Percentiles rank a stretch among this genome's conserved stretches.
These are phyloP conservation scores for Mycena capillaripes DNA, from an alignment of 768 basidiomycete species.

Conservation along the genomic window DNA sequence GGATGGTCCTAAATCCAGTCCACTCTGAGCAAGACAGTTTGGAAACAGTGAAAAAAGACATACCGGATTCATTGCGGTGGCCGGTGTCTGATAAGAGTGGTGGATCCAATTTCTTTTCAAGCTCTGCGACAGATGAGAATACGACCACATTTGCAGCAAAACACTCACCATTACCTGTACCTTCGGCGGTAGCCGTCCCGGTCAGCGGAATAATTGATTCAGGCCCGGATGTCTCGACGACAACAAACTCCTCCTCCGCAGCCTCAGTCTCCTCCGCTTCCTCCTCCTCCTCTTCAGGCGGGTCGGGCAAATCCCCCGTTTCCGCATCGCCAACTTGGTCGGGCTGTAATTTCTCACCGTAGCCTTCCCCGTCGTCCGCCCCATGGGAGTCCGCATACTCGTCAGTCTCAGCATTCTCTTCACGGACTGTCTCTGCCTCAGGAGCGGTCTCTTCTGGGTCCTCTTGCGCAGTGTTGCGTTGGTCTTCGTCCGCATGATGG, in stretches of 20 bases:
- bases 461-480: not conserved
- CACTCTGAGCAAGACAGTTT: not conserved
- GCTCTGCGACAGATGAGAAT: conserved; percentile 1
- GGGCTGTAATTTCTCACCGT: conserved; percentile 31
- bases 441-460: not conserved
- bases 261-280: conserved; percentile 13
- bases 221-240: conserved; percentile 23
- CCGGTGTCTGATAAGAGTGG: not conserved
- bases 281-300: conserved; percentile 30
- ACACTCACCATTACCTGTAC: conserved; percentile 34
- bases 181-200: conserved; percentile 9
- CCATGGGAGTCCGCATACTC: conserved; percentile 13
- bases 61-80: conserved; percentile 12
- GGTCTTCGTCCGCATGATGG: not conserved
- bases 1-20: not conserved
- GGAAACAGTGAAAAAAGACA: not conserved
- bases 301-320: conserved; percentile 19
- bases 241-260: conserved; percentile 22
- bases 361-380: conserved; percentile 25
- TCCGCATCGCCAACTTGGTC: conserved; percentile 25
- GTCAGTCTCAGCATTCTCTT: conserved; percentile 16
- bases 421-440: conserved; percentile 23
- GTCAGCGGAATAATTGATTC: conserved; percentile 30
- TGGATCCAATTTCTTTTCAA: conserved; percentile 6
- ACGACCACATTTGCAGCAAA: not conserved